Evolutionary conservation across 129 eudicot genomes (phyloP).

Genomic region (Artemisia annua): DNA sequence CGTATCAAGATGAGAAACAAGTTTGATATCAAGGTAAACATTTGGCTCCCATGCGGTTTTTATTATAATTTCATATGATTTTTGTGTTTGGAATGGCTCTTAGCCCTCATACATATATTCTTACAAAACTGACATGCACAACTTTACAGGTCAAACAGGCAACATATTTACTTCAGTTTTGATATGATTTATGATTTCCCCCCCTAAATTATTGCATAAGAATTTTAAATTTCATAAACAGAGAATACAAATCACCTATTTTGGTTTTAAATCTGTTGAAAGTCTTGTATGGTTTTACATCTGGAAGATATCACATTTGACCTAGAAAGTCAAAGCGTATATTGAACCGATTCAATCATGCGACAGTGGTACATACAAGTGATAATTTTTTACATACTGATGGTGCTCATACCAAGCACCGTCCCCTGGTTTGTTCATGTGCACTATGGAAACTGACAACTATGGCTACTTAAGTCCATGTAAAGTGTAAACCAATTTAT

Average conservation of each 20-base stretch:
- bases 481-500: too few species aligned
- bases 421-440: too few species aligned
- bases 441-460: constrained; percentile 31
- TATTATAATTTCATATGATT: neutral
- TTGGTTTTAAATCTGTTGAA: neutral
- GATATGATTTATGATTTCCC: neutral
- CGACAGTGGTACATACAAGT: too few species aligned
- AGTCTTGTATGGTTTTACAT: neutral
- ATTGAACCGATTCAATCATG: too few species aligned
- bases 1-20: constrained; percentile 77
- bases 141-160: constrained; percentile 21
- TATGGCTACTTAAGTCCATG: neutral
- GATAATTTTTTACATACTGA: too few species aligned
- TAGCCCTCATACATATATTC: neutral
- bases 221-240: neutral
- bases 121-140: neutral
- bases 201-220: too few species aligned
- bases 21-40: constrained; percentile 76
- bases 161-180: neutral
- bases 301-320: constrained; percentile 13
- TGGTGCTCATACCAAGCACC: constrained; percentile 58
- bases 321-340: constrained; percentile 27
- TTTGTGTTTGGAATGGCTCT: constrained; percentile 3
- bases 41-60: neutral
- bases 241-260: neutral